These are phyloP conservation scores for Cornus suecica DNA, from an alignment of 148 eudicot genomes.

Conservation along the genomic window DNA sequence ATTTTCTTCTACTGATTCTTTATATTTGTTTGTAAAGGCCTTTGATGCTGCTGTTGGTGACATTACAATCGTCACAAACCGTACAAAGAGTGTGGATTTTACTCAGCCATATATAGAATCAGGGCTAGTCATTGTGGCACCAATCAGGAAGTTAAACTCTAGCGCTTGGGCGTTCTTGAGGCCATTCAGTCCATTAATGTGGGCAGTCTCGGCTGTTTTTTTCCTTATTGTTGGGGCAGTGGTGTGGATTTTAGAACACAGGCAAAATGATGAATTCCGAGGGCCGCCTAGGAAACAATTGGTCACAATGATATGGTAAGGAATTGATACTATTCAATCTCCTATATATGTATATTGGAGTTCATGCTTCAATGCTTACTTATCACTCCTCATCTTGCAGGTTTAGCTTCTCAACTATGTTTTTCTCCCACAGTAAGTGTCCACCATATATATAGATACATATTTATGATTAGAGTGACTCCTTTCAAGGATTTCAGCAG, in stretches of 20 bases:
- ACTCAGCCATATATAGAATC: constrained; percentile 66
- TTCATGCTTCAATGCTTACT: not conserved
- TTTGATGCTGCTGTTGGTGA: constrained; percentile 66
- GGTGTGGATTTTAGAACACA: constrained; percentile 56
- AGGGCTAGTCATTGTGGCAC: constrained; percentile 46
- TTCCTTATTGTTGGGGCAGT: constrained; percentile 49
- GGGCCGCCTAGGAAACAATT: constrained; percentile 52
- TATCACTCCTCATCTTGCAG: not conserved
- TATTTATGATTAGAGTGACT: too few relatives aligned
- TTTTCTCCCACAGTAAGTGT: not conserved
- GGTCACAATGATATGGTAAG: constrained; percentile 44
- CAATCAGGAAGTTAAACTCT: constrained; percentile 27
- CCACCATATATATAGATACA: not conserved
- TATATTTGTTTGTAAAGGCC: constrained; percentile 19
- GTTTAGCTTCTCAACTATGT: not conserved
- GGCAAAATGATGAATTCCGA: constrained; percentile 44
- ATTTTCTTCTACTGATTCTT: constrained; percentile 1
- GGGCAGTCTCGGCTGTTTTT: constrained; percentile 45
- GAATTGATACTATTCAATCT: not conserved
- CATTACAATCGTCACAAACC: constrained; percentile 50
- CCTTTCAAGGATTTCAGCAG: too few relatives aligned
- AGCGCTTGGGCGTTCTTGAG: constrained; percentile 58
- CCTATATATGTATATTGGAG: not conserved
- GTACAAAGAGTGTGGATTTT: constrained; percentile 53
- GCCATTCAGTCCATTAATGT: constrained; percentile 50